These are phyloP conservation scores for Verticillium nonalfalfae DNA, from an alignment of 2,329 filamentous ascomycete species.

Conservation along the genomic window DNA sequence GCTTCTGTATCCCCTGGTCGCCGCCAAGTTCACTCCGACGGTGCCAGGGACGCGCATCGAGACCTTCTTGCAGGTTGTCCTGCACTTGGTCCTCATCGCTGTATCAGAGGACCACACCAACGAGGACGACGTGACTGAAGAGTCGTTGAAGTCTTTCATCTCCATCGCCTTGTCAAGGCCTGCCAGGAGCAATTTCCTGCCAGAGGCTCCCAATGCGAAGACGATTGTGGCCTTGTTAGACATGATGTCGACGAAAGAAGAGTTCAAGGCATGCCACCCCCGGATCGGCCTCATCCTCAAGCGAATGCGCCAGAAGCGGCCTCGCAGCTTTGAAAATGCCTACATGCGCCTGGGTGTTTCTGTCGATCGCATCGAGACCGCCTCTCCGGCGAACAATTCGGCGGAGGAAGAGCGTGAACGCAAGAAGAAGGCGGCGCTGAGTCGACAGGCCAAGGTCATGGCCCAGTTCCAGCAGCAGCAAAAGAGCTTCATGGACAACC, in stretches of 20 bases:
- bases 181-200: slow-evolving; percentile 55
- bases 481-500: slow-evolving; percentile 86
- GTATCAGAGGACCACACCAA: slow-evolving; percentile 71
- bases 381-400: slow-evolving; percentile 66
- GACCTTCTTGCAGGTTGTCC: slow-evolving; percentile 82
- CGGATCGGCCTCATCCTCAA: slow-evolving; percentile 81
- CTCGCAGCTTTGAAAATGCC: slow-evolving; percentile 62
- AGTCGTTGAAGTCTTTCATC: slow-evolving; percentile 60
- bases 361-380: slow-evolving; percentile 73
- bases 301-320: slow-evolving; percentile 77
- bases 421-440: slow-evolving; percentile 86
- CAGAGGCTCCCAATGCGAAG: slow-evolving; percentile 47
- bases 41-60: slow-evolving; percentile 81
- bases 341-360: slow-evolving; percentile 59
- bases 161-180: slow-evolving; percentile 60
- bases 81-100: slow-evolving; percentile 82
- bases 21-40: slow-evolving; percentile 60
- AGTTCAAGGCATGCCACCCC: slow-evolving; percentile 75
- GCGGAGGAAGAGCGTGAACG: slow-evolving; percentile 69
- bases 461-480: slow-evolving; percentile 97
- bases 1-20: slow-evolving; percentile 71
- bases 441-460: slow-evolving; percentile 90
- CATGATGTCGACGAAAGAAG: slow-evolving; percentile 58
- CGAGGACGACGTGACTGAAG: slow-evolving; percentile 42
- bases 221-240: slow-evolving; percentile 61